These are phyloP conservation scores for Neurospora sp. DNA, from an alignment of 495 filamentous ascomycete genomes.

Conservation along the genomic window DNA sequence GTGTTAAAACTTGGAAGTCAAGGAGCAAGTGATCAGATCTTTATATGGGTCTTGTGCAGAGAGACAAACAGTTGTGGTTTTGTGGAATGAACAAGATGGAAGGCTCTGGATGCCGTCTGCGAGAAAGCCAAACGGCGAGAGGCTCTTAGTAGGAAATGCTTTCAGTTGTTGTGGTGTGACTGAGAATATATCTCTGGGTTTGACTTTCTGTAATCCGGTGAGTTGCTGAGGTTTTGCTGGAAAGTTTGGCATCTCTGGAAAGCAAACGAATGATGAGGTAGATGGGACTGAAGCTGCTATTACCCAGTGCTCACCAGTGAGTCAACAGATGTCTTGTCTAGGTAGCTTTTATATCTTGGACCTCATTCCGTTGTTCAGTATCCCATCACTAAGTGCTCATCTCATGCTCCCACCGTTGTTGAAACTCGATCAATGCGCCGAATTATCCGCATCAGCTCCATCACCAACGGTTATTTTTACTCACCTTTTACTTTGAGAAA, in stretches of 20 bases:
- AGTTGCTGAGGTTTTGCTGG: not conserved
- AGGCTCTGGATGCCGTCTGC: not conserved
- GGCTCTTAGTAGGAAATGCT: not conserved
- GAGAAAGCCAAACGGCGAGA: not conserved
- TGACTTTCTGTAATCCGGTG: not conserved
- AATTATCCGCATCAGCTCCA: not conserved
- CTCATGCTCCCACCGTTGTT: not conserved
- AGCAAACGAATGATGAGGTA: not conserved
- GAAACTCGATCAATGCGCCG: rapidly evolving
- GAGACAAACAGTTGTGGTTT: not conserved
- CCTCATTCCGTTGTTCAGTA: rapidly evolving
- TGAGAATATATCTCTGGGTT: not conserved
- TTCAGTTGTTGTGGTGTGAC: not conserved
- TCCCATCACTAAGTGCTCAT: not conserved
- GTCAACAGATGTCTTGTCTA: not conserved
- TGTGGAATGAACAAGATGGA: not conserved
- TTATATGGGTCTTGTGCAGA: not conserved
- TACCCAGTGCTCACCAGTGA: too few species aligned
- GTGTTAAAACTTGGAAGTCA: not conserved
- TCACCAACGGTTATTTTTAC: too few species aligned
- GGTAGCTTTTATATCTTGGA: not conserved
- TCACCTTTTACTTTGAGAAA: too few species aligned
- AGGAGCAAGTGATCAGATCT: not conserved
- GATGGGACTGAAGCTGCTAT: not conserved
- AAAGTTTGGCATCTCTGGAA: not conserved